Conservation (phyloP, 75 land plant species). For the Isoetes taiwanensis region DNA sequence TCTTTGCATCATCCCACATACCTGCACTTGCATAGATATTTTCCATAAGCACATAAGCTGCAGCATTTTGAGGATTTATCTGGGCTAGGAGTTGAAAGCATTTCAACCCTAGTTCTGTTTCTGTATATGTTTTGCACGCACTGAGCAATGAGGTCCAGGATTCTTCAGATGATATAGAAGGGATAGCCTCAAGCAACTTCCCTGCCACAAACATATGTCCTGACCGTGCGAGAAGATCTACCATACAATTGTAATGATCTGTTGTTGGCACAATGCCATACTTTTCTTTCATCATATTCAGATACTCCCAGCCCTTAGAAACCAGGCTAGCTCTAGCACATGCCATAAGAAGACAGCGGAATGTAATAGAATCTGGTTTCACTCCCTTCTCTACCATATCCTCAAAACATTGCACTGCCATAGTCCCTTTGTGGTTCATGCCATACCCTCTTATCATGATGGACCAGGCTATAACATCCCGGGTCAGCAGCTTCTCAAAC, state of each 20-base stretch:
- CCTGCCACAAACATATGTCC: too few species aligned
- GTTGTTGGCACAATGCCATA: conserved; percentile 16
- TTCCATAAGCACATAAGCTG: too few species aligned
- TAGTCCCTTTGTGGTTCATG: conserved; percentile 11
- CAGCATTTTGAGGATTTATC: too few species aligned
- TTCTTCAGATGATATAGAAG: too few species aligned
- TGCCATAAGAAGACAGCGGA: conserved; percentile 24
- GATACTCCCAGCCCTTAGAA: conserved; percentile 16
- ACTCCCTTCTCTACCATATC: conserved; percentile 25
- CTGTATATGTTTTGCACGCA: too few species aligned
- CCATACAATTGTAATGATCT: conserved; percentile 24
- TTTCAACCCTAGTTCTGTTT: too few species aligned
- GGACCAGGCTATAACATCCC: conserved; percentile 33
- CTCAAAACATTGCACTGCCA: conserved; percentile 18
- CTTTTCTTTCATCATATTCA: conserved; percentile 13
- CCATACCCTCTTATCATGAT: conserved; percentile 32
- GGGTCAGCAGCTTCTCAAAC: conserved; percentile 15
- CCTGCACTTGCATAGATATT: too few species aligned
- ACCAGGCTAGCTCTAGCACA: conserved; percentile 28
- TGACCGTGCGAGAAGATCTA: conserved; percentile 33
- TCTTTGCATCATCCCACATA: too few species aligned
- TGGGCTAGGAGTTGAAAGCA: too few species aligned
- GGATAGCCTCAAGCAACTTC: conserved; percentile 18
- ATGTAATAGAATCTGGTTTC: conserved; percentile 21
- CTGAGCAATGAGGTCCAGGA: too few species aligned